These are phyloP conservation scores for Neurospora tetrasperma DNA, from an alignment of 495 filamentous ascomycete species.

Conservation along the genomic window DNA sequence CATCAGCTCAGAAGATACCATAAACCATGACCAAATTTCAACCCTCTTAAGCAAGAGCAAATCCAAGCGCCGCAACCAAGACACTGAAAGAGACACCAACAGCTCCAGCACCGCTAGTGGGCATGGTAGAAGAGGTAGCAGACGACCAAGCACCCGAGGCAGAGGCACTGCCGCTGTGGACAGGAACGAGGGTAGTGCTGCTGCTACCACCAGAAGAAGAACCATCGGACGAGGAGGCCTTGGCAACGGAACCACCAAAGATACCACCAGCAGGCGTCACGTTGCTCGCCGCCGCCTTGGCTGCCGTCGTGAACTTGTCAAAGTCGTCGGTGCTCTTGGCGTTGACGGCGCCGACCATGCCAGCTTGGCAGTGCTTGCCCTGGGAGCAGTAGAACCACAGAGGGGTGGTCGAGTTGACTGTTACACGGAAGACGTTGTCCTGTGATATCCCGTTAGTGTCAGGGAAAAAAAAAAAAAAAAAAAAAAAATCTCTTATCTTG, in stretches of 20 bases:
- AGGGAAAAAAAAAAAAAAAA: no score
- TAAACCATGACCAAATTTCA: background rate
- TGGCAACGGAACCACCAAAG: conserved; percentile 15
- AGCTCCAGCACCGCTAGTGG: background rate
- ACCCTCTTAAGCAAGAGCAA: background rate
- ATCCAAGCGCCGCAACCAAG: background rate
- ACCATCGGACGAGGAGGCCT: background rate
- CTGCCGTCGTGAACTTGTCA: conserved; percentile 10
- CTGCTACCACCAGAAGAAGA: background rate
- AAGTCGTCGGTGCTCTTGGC: conserved; percentile 8
- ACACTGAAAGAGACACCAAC: background rate
- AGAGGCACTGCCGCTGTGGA: background rate
- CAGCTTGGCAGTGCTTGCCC: conserved; percentile 23
- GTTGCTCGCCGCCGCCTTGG: conserved; percentile 11
- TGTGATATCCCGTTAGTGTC: background rate
- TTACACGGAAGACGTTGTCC: conserved; percentile 36
- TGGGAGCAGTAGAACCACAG: conserved; percentile 46
- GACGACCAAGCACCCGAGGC: background rate
- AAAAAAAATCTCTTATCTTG: no score
- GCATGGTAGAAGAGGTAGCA: background rate
- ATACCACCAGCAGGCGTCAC: conserved; percentile 2
- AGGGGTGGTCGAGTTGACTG: conserved; percentile 41
- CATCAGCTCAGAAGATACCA: background rate
- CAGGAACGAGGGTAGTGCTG: background rate
- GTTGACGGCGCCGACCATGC: conserved; percentile 31